Evolutionary conservation across 75 land plant species (phyloP).

Genomic region (Selaginella moellendorffii): DNA sequence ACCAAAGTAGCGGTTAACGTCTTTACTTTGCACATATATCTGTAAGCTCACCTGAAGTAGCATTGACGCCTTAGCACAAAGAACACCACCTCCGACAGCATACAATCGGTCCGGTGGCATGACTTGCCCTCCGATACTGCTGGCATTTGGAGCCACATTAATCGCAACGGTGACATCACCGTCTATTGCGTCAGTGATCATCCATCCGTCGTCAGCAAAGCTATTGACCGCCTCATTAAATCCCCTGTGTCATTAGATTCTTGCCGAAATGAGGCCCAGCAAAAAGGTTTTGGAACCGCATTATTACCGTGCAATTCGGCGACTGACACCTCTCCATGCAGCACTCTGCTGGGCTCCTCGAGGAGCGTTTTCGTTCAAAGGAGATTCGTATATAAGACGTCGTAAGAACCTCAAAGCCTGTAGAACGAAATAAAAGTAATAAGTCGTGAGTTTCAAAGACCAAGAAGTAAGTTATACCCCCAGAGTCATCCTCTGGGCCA

Average conservation of each 20-base stretch:
- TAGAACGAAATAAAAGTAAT: not conserved
- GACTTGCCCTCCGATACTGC: constrained; percentile 35
- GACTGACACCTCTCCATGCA: constrained; percentile 53
- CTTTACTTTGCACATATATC: not conserved
- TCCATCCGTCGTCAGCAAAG: constrained; percentile 83
- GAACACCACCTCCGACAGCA: constrained; percentile 39
- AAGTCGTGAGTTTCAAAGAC: not conserved
- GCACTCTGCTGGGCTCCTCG: constrained; percentile 64
- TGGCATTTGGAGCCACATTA: constrained; percentile 45
- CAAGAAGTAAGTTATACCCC: constrained; percentile 22
- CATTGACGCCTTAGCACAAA: constrained; percentile 95
- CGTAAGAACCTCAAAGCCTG: constrained; percentile 63
- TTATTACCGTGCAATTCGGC: constrained; percentile 48
- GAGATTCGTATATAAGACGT: constrained; percentile 55
- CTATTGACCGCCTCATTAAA: constrained; percentile 90
- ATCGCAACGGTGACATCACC: constrained; percentile 73
- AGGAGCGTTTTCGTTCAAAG: constrained; percentile 32
- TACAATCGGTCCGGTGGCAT: constrained; percentile 36
- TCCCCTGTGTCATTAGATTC: constrained; percentile 35
- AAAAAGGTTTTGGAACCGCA: not conserved
- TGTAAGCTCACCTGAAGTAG: constrained; percentile 47
- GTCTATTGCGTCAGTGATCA: constrained; percentile 65
- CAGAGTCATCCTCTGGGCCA: constrained; percentile 70
- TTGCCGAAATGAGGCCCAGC: not conserved
- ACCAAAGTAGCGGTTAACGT: not conserved